Base-by-base conservation (phyloP, 257 asterid genomes). In the Solanum pinnatisectum region DNA sequence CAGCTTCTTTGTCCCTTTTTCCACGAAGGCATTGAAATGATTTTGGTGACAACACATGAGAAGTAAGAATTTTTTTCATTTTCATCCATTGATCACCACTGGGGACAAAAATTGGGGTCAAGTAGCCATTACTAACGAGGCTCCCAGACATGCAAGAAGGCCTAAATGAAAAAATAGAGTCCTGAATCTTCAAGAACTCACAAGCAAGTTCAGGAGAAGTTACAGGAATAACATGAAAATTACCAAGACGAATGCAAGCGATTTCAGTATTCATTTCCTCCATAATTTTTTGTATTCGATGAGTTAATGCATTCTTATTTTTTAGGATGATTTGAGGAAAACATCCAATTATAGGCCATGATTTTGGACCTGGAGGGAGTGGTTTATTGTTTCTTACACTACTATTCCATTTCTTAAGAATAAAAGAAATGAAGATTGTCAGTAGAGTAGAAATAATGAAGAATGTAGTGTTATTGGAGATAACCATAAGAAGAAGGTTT, bases 171-270 rank as follows among this genome's bases (percentile, higher is more conserved):
- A 90, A 90, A 32, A 30, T 13, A 0, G 36, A 33, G 60, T 90
- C 92, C 1, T 84, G 90, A 5, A 39, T 87, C 77, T 52, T 84
- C 77, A 88, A 77, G 78, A 90, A 87, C 87, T 90, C 86, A 3
- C 88, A 23, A 23, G 91, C 89, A 33, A 90, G 88, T 10, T 90
- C 90, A 20, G 89, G 91, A 27, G 91, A 88, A 4, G 86, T 78
- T 74, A 90, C 90, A 7, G 88, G 46, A 77, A 90, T 86, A 3
- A 86, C 40, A 16, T 81, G 59, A 23, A 23, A 23, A 6, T 1
- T 13, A 6, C 84, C 88, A 0, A 89, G 27, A 46, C 84, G 89
- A 14, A 89, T 87, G 46, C 83, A 87, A 20, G 88, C 82, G 25
- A 89, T 89, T n/a, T 89, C 86, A 4, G 91, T 83, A 30, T 83